Conservation (phyloP, 1,284 basidiomycete species). For the Exobasidium rhododendri region DNA sequence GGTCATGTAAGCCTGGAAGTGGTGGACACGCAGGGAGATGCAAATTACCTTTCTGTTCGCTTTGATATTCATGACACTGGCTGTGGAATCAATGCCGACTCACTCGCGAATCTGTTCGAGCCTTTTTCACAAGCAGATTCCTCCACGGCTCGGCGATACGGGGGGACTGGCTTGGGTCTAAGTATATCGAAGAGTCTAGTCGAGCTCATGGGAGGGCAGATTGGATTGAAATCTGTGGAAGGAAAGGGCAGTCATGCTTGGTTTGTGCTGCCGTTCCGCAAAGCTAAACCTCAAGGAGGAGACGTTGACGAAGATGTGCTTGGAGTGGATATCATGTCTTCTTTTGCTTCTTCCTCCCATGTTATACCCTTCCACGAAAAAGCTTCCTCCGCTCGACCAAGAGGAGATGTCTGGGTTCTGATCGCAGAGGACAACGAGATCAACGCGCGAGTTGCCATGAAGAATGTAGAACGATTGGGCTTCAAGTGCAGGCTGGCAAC, state of each 20-base stretch:
- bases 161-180: constrained; percentile 49
- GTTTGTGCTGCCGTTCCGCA: constrained; percentile 45
- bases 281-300: constrained; percentile 22
- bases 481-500: constrained; percentile 46
- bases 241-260: constrained; percentile 47
- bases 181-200: constrained; percentile 44
- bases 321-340: constrained; percentile 11
- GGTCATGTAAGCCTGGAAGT: constrained; percentile 51
- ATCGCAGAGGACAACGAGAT: constrained; percentile 50
- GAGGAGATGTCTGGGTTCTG: constrained; percentile 48
- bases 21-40: constrained; percentile 40
- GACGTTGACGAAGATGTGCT: constrained; percentile 2
- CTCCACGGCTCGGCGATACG: constrained; percentile 44
- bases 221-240: constrained; percentile 44
- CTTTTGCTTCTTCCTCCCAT: constrained; percentile 20
- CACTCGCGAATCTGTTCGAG: constrained; percentile 51
- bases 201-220: constrained; percentile 44
- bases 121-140: constrained; percentile 53
- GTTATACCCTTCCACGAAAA: constrained; percentile 9
- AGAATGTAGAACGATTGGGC: constrained; percentile 46
- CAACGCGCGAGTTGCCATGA: constrained; percentile 46
- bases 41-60: constrained; percentile 35
- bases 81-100: constrained; percentile 49
- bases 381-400: constrained; percentile 31
- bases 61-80: constrained; percentile 55